phyloP scores from a whole-genome alignment of 2,329 filamentous ascomycete species.

The Domatiomyces catenatus region DNA sequence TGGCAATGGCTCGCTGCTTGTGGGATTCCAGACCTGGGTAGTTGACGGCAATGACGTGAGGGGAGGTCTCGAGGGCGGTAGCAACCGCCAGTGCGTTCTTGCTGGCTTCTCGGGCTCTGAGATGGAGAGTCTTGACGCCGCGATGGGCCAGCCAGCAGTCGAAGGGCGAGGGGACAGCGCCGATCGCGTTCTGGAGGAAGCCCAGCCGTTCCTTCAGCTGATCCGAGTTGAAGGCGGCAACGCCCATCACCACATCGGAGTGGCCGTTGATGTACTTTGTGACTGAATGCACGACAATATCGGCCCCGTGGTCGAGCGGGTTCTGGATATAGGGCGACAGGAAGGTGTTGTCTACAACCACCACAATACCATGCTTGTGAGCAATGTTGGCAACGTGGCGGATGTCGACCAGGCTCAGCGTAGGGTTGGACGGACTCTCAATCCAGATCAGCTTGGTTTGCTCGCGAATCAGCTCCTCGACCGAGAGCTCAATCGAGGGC shows the following conservation, averaged over 20 bases:
- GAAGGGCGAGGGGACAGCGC: constrained; percentile 84
- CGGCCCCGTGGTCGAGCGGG: constrained; percentile 83
- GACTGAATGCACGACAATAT: constrained; percentile 91
- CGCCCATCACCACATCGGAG: constrained; percentile 91
- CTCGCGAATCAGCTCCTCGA: constrained; percentile 61
- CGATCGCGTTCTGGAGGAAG: constrained; percentile 95
- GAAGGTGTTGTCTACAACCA: constrained; percentile 99
- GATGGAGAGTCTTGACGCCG: constrained; percentile 88
- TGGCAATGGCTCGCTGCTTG: constrained; percentile 67
- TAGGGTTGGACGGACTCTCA: constrained; percentile 88
- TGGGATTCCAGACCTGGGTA: constrained; percentile 86
- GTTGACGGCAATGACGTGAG: constrained; percentile 77
- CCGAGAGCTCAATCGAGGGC: constrained; percentile 76
- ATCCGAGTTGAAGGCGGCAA: constrained; percentile 84
- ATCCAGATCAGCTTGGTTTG: constrained; percentile 96
- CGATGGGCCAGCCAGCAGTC: constrained; percentile 97
- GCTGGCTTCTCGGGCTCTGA: constrained; percentile 73
- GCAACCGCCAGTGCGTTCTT: constrained; percentile 69
- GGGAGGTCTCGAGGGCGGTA: constrained; percentile 58
- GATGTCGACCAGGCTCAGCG: constrained; percentile 83
- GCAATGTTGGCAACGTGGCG: constrained; percentile 66
- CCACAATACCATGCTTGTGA: constrained; percentile 74
- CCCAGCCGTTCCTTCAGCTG: constrained; percentile 59
- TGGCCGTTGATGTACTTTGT: constrained; percentile 99
- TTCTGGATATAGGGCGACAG: constrained; percentile 93